Base-by-base conservation (phyloP, 257 asterid species). In the Scutellaria barbata region DNA sequence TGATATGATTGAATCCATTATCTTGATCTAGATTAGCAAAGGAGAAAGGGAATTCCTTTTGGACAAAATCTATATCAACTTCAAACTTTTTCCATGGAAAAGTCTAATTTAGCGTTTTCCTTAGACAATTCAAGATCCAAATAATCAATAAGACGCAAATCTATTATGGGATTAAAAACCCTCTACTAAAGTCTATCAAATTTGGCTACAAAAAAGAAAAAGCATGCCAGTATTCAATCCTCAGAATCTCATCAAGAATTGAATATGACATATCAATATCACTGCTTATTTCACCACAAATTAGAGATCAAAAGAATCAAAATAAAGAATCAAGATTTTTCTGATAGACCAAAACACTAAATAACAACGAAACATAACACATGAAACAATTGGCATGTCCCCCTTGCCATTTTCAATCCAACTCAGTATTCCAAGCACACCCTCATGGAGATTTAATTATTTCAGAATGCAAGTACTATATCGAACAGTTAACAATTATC, bases 221-320 rank as follows among this genome's bases (percentile, higher is more conserved):
- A 45, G 74, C 7, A 3, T 45, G 11, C 16, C n/a, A 25, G 40
- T 53, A 66, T 10, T 47, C 42, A 17, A 48, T 20, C 68, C 39
- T 47, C 39, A 18, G 33, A 55, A 22, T 65, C 66, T 39, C 33
- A 59, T 57, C 52, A 67, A 18, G 56, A 43, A 35, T 37, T 9
- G 12, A 72, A 55, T 43, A 65, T 53, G 18, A 10, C 30, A 11
- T 10, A 20, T 48, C 30, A 45, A 63, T 17, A 9, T 62, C 16
- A 51, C 2, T 17, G 7, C 13, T 54, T 33, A 74, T 40, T 43
- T 7, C 48, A 61, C 66, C 67, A 67, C 75, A 45, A 71, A 53
- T 2, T 57, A 40, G 63, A 10, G 62, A 71, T 43, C 22, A 47
- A 17, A 56, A 41, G 43, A 48, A 67, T 25, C 56, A 30, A 6